phyloP scores from a whole-genome alignment of 805 yeast genomes.

The Candida morakotiae region DNA sequence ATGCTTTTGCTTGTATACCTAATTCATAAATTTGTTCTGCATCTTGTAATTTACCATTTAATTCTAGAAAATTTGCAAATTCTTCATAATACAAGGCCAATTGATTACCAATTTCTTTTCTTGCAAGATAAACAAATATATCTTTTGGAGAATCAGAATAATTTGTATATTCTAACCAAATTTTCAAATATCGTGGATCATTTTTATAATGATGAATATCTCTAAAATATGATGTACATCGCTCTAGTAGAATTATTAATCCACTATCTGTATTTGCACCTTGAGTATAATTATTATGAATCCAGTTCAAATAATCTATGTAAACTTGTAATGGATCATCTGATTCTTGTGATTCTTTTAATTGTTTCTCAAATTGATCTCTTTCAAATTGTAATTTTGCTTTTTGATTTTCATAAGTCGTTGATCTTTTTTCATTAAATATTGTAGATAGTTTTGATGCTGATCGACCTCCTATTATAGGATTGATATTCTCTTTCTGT shows the following conservation, averaged over 20 bases:
- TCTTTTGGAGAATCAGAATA: conserved; percentile 68
- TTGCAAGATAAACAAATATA: conserved; percentile 64
- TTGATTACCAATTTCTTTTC: conserved; percentile 64
- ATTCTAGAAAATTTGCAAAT: conserved; percentile 63
- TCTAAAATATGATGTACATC: conserved; percentile 66
- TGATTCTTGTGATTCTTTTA: conserved; percentile 51
- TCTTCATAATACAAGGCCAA: conserved; percentile 75
- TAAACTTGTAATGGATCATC: conserved; percentile 84
- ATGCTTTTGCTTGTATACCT: conserved; percentile 59
- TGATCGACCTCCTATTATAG: conserved; percentile 64
- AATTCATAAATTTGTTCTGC: conserved; percentile 57
- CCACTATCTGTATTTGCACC: conserved; percentile 64
- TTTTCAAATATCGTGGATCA: conserved; percentile 73
- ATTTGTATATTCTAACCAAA: conserved; percentile 78
- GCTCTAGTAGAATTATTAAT: conserved; percentile 58
- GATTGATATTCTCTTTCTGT: conserved; percentile 76
- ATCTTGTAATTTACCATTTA: conserved; percentile 40
- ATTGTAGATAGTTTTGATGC: conserved; percentile 51
- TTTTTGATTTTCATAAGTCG: conserved; percentile 17
- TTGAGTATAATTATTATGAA: conserved; percentile 55
- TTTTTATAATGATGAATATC: conserved; percentile 67
- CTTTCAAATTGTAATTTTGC: conserved; percentile 31
- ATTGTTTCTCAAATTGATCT: conserved; percentile 43
- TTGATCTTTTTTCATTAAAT: conserved; percentile 18
- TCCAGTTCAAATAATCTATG: conserved; percentile 75